Evolutionary conservation across 768 basidiomycete genomes (phyloP).

Genomic region (Dictyophora rubrovolvata): DNA sequence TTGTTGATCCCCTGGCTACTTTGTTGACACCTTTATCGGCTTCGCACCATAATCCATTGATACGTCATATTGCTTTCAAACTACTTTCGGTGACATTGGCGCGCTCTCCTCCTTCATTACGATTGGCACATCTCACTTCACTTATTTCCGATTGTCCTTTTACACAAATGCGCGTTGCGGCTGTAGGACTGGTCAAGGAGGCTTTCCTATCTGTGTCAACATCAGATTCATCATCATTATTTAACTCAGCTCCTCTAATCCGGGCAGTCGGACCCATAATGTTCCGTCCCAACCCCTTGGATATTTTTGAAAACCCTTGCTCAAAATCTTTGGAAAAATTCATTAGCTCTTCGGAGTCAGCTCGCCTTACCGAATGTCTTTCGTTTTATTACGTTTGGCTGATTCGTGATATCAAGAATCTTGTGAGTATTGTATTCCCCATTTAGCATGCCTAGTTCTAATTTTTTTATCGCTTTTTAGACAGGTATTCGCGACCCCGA

Average conservation of each 20-base stretch:
- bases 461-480: neutral
- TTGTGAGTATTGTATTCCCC: constrained; percentile 26
- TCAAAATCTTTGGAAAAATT: constrained; percentile 31
- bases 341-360: constrained; percentile 45
- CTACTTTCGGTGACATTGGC: constrained; percentile 45
- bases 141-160: constrained; percentile 36
- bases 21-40: constrained; percentile 49
- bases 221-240: constrained; percentile 27
- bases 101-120: constrained; percentile 34
- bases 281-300: constrained; percentile 46
- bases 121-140: constrained; percentile 45
- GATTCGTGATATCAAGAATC: constrained; percentile 45
- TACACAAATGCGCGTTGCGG: constrained; percentile 60
- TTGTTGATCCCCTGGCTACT: constrained; percentile 37
- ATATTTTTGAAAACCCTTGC: constrained; percentile 29
- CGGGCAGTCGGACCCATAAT: constrained; percentile 49
- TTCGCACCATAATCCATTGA: constrained; percentile 46
- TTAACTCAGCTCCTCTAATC: constrained; percentile 47
- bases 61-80: constrained; percentile 53
- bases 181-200: constrained; percentile 61
- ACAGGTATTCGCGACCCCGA: constrained; percentile 5
- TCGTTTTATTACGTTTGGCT: constrained; percentile 60
- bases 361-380: constrained; percentile 54
- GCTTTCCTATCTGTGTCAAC: constrained; percentile 44
- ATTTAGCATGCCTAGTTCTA: neutral